Conservation (phyloP, 73 alveolate genomes). For the Paramecium sonneborni region DNA sequence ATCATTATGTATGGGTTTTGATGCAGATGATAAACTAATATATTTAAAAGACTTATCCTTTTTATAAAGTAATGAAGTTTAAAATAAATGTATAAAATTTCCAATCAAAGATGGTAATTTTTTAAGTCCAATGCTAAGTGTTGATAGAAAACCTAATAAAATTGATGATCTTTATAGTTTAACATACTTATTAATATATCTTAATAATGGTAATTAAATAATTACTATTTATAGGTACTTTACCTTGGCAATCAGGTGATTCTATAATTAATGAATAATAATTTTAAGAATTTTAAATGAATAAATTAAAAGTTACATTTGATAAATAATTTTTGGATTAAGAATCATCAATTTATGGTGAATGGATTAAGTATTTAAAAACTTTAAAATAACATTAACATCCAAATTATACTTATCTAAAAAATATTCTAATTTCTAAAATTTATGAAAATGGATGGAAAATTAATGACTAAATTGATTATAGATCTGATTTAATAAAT, state of each 20-base stretch:
- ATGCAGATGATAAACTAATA: neutral
- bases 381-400: neutral
- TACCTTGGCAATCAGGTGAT: neutral
- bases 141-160: neutral
- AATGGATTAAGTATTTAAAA: neutral
- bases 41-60: neutral
- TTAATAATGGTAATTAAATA: neutral
- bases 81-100: neutral
- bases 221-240: neutral
- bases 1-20: neutral
- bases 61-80: neutral
- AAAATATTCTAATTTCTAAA: neutral
- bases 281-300: neutral
- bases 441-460: neutral
- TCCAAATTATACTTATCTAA: neutral
- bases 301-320: neutral
- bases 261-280: neutral
- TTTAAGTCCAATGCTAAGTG: neutral
- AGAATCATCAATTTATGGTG: neutral
- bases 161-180: neutral
- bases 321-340: neutral
- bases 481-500: neutral
- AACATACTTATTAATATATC: neutral
- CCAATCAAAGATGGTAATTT: neutral
- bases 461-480: neutral